Evolutionary conservation across 73 alveolate genomes (phyloP).

Genomic region (Durusdinium trenchii): DNA sequence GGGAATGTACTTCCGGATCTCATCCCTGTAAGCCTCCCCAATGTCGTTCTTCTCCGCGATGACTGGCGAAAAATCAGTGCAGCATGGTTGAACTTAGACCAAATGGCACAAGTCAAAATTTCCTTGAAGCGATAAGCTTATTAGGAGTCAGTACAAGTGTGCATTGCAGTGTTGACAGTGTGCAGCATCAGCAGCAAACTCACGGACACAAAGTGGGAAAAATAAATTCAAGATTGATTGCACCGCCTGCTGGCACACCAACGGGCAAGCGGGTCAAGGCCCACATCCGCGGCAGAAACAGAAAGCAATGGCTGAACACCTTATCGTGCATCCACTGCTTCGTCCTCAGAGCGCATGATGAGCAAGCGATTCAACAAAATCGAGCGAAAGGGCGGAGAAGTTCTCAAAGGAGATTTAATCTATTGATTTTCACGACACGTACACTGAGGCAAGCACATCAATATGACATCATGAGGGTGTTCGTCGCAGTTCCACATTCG

Average conservation of each 20-base stretch:
- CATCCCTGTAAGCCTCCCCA: background rate
- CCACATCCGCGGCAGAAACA: conserved; percentile 4
- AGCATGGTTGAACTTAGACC: no score
- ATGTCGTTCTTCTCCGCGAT: background rate
- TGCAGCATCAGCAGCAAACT: no score
- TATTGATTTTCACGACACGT: no score
- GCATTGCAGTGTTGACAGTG: no score
- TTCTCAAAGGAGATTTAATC: no score
- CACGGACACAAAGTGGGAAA: no score
- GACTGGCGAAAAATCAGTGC: background rate
- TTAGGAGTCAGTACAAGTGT: no score
- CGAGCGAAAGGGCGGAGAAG: no score
- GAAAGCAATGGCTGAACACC: background rate
- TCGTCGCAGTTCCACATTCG: background rate
- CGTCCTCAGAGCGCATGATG: background rate
- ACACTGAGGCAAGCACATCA: background rate
- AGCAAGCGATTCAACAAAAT: no score
- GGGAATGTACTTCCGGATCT: background rate
- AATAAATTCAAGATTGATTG: background rate
- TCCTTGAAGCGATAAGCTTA: no score
- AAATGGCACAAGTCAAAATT: no score
- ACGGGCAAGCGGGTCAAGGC: background rate
- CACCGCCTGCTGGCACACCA: background rate
- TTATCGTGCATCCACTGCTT: conserved; percentile 16
- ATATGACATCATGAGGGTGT: conserved; percentile 7